These are phyloP conservation scores for Cadophora malorum DNA, from an alignment of 2,329 filamentous ascomycete genomes.

Conservation along the genomic window DNA sequence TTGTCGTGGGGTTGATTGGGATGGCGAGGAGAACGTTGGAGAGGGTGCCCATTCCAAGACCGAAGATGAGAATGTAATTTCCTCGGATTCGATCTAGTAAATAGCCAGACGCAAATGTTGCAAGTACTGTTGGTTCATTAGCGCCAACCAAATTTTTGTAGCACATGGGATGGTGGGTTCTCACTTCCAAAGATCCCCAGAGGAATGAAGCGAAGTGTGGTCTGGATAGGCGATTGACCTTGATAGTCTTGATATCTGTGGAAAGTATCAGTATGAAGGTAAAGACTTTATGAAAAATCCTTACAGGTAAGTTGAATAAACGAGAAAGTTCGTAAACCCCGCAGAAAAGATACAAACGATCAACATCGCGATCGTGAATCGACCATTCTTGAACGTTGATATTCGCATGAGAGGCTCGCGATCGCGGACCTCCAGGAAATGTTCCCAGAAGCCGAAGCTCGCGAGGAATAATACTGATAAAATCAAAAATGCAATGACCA, in stretches of 20 bases:
- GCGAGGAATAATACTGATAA: constrained; percentile 57
- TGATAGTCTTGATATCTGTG: constrained; percentile 69
- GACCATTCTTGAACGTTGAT: constrained; percentile 64
- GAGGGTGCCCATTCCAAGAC: constrained; percentile 49
- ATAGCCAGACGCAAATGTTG: constrained; percentile 36
- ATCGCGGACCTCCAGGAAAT: constrained; percentile 59
- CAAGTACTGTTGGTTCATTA: constrained; percentile 27
- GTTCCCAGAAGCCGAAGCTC: constrained; percentile 30
- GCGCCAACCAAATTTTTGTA: too few species aligned
- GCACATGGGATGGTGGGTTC: not conserved
- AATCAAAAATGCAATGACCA: constrained; percentile 63
- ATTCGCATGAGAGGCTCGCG: constrained; percentile 69
- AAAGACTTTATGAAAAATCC: constrained; percentile 6
- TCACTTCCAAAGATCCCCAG: constrained; percentile 62
- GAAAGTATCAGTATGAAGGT: constrained; percentile 1
- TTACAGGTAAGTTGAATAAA: constrained; percentile 69
- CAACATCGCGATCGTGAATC: constrained; percentile 67
- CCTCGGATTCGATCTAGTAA: constrained; percentile 48
- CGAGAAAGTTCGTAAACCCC: constrained; percentile 70
- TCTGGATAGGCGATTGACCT: constrained; percentile 65
- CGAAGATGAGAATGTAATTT: constrained; percentile 59
- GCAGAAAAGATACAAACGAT: constrained; percentile 72
- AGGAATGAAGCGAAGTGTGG: constrained; percentile 72
- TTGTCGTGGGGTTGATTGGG: constrained; percentile 64
- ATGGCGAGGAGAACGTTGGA: constrained; percentile 67